Evolutionary conservation across 768 basidiomycete species (phyloP).

Genomic region (Kwoniella botswanensis): DNA sequence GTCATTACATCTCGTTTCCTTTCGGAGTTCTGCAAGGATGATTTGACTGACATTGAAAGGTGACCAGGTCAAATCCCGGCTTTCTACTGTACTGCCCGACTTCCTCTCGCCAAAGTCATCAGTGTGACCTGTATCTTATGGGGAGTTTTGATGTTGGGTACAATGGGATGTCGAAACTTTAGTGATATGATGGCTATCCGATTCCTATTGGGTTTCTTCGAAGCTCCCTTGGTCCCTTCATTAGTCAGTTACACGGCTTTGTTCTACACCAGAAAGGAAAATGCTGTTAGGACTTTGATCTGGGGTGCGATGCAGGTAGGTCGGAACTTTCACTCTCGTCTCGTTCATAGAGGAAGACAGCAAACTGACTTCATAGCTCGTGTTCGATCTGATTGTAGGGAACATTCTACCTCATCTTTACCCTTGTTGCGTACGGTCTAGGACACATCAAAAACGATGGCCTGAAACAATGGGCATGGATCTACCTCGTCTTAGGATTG

Average conservation of each 20-base stretch:
- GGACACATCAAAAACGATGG: slow-evolving; percentile 25
- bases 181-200: slow-evolving; percentile 61
- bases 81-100: slow-evolving; percentile 22
- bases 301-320: slow-evolving; percentile 36
- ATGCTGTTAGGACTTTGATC: slow-evolving; percentile 23
- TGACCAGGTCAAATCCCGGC: slow-evolving; percentile 30
- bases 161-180: slow-evolving; percentile 60
- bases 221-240: slow-evolving; percentile 57
- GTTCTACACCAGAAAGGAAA: slow-evolving; percentile 30
- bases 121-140: slow-evolving; percentile 23
- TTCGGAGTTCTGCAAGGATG: not conserved
- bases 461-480: slow-evolving; percentile 32
- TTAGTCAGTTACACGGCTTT: slow-evolving; percentile 62
- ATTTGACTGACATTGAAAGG: too few species aligned
- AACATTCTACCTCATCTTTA: slow-evolving; percentile 34
- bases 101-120: slow-evolving; percentile 30
- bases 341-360: not conserved
- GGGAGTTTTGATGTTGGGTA: slow-evolving; percentile 29
- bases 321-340: not conserved
- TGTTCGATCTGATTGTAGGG: slow-evolving; percentile 8
- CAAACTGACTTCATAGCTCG: not conserved
- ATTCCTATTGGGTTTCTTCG: slow-evolving; percentile 71
- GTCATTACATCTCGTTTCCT: not conserved
- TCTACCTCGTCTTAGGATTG: slow-evolving; percentile 28
- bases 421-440: slow-evolving; percentile 29